These are phyloP conservation scores for Curvularia hawaiiensis DNA, from an alignment of 2,329 filamentous ascomycete species.

Conservation along the genomic window DNA sequence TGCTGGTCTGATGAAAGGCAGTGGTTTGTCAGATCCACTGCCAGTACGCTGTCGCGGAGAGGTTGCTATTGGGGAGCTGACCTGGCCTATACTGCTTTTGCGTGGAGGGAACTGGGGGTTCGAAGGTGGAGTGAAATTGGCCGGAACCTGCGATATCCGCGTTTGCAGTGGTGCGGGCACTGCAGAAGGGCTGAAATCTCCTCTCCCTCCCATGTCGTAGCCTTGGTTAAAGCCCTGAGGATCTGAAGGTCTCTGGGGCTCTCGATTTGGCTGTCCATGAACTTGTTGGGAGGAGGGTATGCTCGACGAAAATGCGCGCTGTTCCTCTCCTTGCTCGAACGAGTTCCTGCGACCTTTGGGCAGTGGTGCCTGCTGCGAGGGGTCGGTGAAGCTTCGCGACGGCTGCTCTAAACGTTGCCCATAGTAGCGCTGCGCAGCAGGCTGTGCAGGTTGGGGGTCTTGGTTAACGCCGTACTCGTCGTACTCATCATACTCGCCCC, in stretches of 20 bases:
- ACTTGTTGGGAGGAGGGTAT: conserved; percentile 29
- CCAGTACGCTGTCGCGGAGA: conserved; percentile 36
- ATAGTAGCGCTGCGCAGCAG: conserved; percentile 51
- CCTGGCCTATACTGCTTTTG: conserved; percentile 65
- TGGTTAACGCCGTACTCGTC: conserved; percentile 60
- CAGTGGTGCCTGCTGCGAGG: conserved; percentile 38
- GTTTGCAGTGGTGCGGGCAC: conserved; percentile 57
- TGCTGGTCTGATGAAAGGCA: conserved; percentile 72
- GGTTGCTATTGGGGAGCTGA: conserved; percentile 28
- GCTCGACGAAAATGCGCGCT: conserved; percentile 54
- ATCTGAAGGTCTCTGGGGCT: conserved; percentile 30
- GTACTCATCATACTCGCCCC: conserved; percentile 72
- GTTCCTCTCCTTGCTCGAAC: conserved; percentile 61
- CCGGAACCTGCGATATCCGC: conserved; percentile 48
- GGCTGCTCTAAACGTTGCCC: conserved; percentile 36
- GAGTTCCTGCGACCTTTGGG: conserved; percentile 52
- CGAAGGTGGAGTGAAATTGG: conserved; percentile 32
- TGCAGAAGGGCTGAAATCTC: conserved; percentile 60
- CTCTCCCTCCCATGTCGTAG: conserved; percentile 47
- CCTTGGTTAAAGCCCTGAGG: conserved; percentile 38
- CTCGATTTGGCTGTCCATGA: conserved; percentile 16
- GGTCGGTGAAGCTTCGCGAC: conserved; percentile 50
- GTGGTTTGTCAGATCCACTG: conserved; percentile 55
- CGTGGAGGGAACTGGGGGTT: conserved; percentile 61
- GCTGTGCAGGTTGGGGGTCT: conserved; percentile 46